Base-by-base conservation (phyloP, 768 basidiomycete genomes). In the Lenzites betulinus region DNA sequence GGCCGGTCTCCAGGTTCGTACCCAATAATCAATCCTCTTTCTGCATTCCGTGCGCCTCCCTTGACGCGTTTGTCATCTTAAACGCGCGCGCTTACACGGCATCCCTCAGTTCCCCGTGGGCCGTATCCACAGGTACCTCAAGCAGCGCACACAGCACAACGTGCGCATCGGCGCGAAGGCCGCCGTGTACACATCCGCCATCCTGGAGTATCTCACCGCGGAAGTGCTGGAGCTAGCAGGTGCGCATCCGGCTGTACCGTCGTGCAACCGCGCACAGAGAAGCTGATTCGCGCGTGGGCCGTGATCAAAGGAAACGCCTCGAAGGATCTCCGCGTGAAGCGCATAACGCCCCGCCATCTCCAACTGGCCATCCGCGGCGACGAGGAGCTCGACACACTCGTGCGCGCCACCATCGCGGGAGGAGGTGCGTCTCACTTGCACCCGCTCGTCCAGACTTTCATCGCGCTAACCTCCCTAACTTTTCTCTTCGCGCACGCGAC, bases 81-180 rank as follows among this genome's bases (percentile, higher is more conserved):
- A 36, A 7, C 35, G 7, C 7, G 13, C 35, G 35, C 35, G 35
- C n/a, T n/a, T n/a, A n/a, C n/a, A n/a, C n/a, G n/a, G n/a, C n/a
- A n/a, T n/a, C 18, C 13, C 22, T 5, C 53, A 95, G 93, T 97
- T 97, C 75, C 94, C 95, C 38, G 95, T 97, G 46, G 94, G 95
- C 51, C 95, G 95, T 92, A 95, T 97, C 58, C 95, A 98, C 73
- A 86, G 95, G 79, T 96, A 92, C 77, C 77, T 97, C 66, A 95
- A 97, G 74, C 89, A 89, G 70, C 84, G 90, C 65, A 96, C 93
- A 18, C 92, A 94, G 72, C 89, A 95, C 76, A 95, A 95, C 70
- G 88, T 96, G 54, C 90, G 95, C 38, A 93, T 98, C 64, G 95
- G 95, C 28, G 95, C 94, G n/a, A 97, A 97, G 73, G 95, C 95